Evolutionary conservation across 2,329 filamentous ascomycete species (phyloP), one percentile per base, ranked within the genome.

Genomic region (Fusarium algeriense): DNA sequence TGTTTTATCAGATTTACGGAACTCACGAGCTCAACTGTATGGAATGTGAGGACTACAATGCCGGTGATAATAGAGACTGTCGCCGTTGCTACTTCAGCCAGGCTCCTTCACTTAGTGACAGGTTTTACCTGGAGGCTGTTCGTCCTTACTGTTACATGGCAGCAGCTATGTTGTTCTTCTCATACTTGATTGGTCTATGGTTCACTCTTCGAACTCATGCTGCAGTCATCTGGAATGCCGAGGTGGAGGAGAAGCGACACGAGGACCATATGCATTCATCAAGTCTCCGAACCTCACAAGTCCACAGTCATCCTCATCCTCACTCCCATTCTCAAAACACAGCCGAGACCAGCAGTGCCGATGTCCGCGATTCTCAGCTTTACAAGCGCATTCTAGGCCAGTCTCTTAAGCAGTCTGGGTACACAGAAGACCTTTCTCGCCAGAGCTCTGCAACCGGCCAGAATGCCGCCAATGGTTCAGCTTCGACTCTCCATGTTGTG

Each of bases 1-100:
- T 99, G 17, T 99, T 99, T 83, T 99, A 98, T 82, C 95, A 99
- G 78, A 97, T 99, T 70, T 98, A 98, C 80, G 97, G 96, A 74
- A 97, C 94, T 52, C 96, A 99, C 78, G 94, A 99, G 83, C 88
- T 99, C 56, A 96, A 94, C 77, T 99, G 96, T 78, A 89, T 89
- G 62, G 88, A 88, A 60, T 90, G 88, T 67, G 83, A 87, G 50
- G 86, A 90, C 69, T 83, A 81, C 58, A 75, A 68, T 19, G 56
- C 73, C 20, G 80, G 79, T 37, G 80, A 82, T 7, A 76, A 78
- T n/a, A 85, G 91, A 64, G 95, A 98, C 79, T 99, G 96, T 78
- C 91, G 93, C 57, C 91, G 95, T 60, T 99, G 96, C 83, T 98
- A 94, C 82, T 99, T 98, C 80, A 93, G 93, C 5, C 96, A 99